Conservation (phyloP, 495 filamentous ascomycete species). For the Echria macrotheca region DNA sequence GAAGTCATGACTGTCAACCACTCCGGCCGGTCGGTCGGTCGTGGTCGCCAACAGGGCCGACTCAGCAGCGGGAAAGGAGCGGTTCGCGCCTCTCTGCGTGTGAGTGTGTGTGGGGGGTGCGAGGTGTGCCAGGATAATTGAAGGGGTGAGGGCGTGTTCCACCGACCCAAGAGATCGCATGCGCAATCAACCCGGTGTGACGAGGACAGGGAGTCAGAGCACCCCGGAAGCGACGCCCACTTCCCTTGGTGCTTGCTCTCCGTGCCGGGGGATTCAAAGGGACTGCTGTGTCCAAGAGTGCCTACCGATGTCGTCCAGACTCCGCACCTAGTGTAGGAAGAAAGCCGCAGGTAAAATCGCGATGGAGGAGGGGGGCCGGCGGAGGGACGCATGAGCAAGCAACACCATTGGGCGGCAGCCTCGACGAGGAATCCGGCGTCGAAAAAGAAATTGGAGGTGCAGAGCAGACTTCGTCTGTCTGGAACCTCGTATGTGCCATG, state of each 20-base stretch:
- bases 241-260: no score
- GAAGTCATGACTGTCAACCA: slow-evolving; percentile 12
- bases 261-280: no score
- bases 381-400: no score
- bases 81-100: not conserved
- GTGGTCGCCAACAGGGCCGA: not conserved
- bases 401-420: no score
- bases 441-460: slow-evolving; percentile 14
- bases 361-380: no score
- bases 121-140: slow-evolving; percentile 15
- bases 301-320: no score
- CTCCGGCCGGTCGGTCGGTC: not conserved
- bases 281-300: no score
- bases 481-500: slow-evolving; percentile 11
- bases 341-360: no score
- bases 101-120: not conserved
- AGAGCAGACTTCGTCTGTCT: not conserved
- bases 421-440: slow-evolving; percentile 11
- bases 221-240: slow-evolving; percentile 8
- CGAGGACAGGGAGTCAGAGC: slow-evolving; percentile 12
- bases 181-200: slow-evolving; percentile 18
- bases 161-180: slow-evolving; percentile 14
- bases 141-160: slow-evolving; percentile 17
- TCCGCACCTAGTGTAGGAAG: no score
- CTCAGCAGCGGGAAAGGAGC: not conserved